Evolutionary conservation across 225 moss, liverwort and hornwort species (phyloP).

Genomic region (Pseudisothecium myosuroides): DNA sequence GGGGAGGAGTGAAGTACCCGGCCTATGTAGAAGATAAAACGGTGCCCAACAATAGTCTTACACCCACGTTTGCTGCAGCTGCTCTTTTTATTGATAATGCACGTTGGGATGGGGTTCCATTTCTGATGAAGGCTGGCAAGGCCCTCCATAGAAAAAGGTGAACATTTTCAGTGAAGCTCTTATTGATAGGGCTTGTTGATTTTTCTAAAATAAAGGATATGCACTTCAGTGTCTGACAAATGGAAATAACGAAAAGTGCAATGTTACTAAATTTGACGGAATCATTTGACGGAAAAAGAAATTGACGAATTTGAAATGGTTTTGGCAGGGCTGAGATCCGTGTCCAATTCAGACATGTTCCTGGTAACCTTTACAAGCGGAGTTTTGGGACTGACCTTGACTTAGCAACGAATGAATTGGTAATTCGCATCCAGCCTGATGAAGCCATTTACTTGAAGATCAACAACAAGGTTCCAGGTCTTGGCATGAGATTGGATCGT

Average conservation of each 20-base stretch:
- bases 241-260: not conserved
- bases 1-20: conserved; percentile 80
- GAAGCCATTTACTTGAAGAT: conserved; percentile 96
- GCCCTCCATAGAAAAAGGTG: conserved; percentile 81
- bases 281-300: not conserved
- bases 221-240: not conserved
- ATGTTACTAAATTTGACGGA: not conserved
- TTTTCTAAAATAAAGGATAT: not conserved
- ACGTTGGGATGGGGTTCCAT: conserved; percentile 96
- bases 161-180: not conserved
- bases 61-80: conserved; percentile 96
- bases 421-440: conserved; percentile 94
- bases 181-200: not conserved
- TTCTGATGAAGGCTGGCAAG: conserved; percentile 99
- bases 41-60: conserved; percentile 85
- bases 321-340: conserved; percentile 80
- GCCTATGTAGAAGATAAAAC: conserved; percentile 89
- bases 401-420: conserved; percentile 92
- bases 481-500: conserved; percentile 92
- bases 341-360: conserved; percentile 96
- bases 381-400: conserved; percentile 93
- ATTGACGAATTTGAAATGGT: not conserved
- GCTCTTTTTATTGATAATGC: conserved; percentile 90
- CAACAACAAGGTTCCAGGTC: conserved; percentile 94
- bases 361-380: conserved; percentile 89